Base-by-base conservation (phyloP, 2,329 filamentous ascomycete genomes). In the Nigrospora osmanthi region DNA sequence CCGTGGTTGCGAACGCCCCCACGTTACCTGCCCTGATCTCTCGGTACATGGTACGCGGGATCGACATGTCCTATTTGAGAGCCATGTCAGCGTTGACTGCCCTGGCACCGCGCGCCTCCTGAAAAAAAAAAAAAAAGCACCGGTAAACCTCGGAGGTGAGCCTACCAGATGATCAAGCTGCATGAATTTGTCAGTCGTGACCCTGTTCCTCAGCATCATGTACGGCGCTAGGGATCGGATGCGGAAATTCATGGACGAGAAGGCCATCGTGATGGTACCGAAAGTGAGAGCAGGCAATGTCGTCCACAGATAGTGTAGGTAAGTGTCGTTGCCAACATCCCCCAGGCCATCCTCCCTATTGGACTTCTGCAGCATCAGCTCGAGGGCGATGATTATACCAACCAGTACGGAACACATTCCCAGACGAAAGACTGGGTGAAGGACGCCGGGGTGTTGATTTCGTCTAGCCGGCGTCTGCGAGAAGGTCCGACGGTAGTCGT, bases 321-420 rank as follows among this genome's bases (percentile, higher is more conserved):
- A 54, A 23, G 58, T 54, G 6, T 59, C 51, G 10, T 53, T 43
- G 1, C 43, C 48, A 16, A 65, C 56, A 3, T 58, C 59, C 0
- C 50, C 54, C 3, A 69, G 46, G 0, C 66, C 66, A 14, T 57
- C 46, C 7, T 56, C 51, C 2, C 49, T 44, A 3, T 55, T 43
- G 1, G 66, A 68, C 0, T 52, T 38, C 3, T 61, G 56, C 4
- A 68, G 44, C 1, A 61, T 56, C 2, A 64, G 47, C 38, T 69
- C 65, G 4, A 69, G 55, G 0, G 52, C 58, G 14, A 62, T 55
- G 11, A 68, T 62, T 2, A 67, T 47, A 11, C 49, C 58, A 1
- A 54, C 49, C 6, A 65, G 43, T 2, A 59, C 12, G 4, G 61
- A 31, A 1, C 59, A 45, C 3, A 60, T 56, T 7, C 55, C 33